Base-by-base conservation (phyloP, 139 green algal genomes). In the Nannochloris sp. region DNA sequence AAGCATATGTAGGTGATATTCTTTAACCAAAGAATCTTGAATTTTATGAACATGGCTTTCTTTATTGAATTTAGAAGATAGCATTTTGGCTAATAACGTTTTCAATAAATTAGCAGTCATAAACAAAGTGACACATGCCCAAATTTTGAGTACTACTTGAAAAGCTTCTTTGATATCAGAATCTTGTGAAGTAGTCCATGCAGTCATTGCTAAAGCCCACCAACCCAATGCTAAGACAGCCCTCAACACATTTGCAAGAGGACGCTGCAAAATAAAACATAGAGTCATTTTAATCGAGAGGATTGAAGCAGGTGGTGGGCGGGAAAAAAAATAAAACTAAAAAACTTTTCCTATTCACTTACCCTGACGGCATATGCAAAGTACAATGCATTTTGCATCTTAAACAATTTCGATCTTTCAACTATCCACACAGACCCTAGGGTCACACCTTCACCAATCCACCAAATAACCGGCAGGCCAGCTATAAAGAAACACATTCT, bases 31-130 rank as follows among this genome's bases (percentile, higher is more conserved):
- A 14, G 81, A 68, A 6, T 83, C 71, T 61, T 86, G 76, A 55
- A 91, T 83, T 68, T 90, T 92, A 12, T 78, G 64, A 31, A 87
- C 83, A 73, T 91, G 83, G 24, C 72, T 71, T 4, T 68, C 75
- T 42, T 74, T 63, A 71, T 91, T 81, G 56, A 92, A 92, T 71
- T 88, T 81, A 27, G 60, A 83, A 30, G 67, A 76, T 46, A 89
- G 67, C 46, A 89, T 54, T 79, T 92, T 91, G 39, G 86, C 79
- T n/a, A 80, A 25, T 66, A 88, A 57, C 14, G 67, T 74, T 37
- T 90, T 90, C 30, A 91, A 39, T 9, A 91, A 67, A 53, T 85
- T 89, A 58, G 77, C 86, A 8, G 77, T 75, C 23, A 69, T 70
- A 33, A 86, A 87, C 5, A 92, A 61, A 46, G 81, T 79, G 19